Base-by-base conservation (phyloP, 2,329 filamentous ascomycete species). In the Colletotrichum magnum region DNA sequence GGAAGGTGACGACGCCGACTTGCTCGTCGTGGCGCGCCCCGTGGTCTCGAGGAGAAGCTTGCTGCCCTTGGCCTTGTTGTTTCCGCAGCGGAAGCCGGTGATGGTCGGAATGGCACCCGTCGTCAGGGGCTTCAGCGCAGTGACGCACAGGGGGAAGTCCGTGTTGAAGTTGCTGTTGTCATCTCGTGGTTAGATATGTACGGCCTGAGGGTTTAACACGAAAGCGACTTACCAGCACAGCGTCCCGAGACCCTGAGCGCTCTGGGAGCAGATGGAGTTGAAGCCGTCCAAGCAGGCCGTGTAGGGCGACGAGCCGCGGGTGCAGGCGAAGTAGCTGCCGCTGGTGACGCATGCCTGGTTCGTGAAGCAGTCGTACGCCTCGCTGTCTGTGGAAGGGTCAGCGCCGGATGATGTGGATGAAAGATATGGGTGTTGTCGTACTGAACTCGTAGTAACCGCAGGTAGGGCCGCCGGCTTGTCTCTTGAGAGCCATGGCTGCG, bases 401-500 rank as follows among this genome's bases (percentile, higher is more conserved):
- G 3, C 5, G 50, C 3, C 10, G 4, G 18, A 6, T 24, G 1
- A 10, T 47, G 3, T n/a, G 4, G 7, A 50, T 9, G n/a, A 10
- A 13, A 24, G 21, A 50, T 6, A 5, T 12, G 18, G n/a, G 13
- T 24, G 52, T 32, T 13, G 16, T 13, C 53, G 18, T 58, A 58
- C 53, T 51, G 21, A 12, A 52, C n/a, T 45, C 32, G 13, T 52
- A 64, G 32, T 58, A 64, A 24, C 62, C 62, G 36, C 54, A 64
- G 2, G 53, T 47, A 4, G 52, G 28, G 13, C 47, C 45, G 21
- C 43, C 32, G 4, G 16, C 47, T 24, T 53, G 28, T 36, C 54
- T 58, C 53, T 58, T 58, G 21, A 58, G n/a, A 24, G 52, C 53
- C 9, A 58, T 52, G 0, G 45, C 47, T 13, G 54, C 62, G 47